phyloP scores from a whole-genome alignment of 192 early-diverging fungal genomes.

The Backusella mclennaniae region DNA sequence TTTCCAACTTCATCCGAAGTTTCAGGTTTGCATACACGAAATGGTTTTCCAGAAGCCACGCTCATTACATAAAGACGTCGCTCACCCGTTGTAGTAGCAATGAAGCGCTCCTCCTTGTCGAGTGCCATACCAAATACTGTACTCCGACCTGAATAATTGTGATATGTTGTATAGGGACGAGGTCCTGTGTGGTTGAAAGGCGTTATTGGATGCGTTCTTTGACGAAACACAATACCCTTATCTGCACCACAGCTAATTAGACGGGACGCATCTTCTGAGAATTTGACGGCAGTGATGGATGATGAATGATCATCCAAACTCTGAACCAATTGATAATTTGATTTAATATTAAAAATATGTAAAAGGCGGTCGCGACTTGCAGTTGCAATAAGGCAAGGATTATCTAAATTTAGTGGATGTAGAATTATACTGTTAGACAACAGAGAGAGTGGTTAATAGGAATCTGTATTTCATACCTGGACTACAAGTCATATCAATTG shows the following conservation, averaged over 20 bases:
- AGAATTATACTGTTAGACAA: neutral
- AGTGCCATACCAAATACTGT: constrained; percentile 75
- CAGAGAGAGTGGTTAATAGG: neutral
- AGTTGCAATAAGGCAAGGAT: constrained; percentile 62
- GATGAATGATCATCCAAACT: constrained; percentile 87
- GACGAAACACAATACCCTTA: constrained; percentile 77
- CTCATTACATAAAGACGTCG: constrained; percentile 60
- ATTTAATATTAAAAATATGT: constrained; percentile 69
- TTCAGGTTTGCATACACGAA: constrained; percentile 59
- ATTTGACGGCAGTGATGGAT: constrained; percentile 72
- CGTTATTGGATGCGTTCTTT: constrained; percentile 20
- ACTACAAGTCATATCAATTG: constrained; percentile 65
- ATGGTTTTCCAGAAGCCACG: constrained; percentile 67
- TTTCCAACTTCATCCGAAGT: constrained; percentile 39
- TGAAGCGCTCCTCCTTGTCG: constrained; percentile 49
- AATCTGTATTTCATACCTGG: neutral
- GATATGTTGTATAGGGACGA: constrained; percentile 51
- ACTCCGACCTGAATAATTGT: constrained; percentile 64
- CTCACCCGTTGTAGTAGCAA: constrained; percentile 69
- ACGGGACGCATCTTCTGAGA: constrained; percentile 58
- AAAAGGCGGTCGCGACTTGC: constrained; percentile 74
- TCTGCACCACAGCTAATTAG: constrained; percentile 81
- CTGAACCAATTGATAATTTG: constrained; percentile 64
- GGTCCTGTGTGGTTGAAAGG: constrained; percentile 26
- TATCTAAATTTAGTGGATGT: constrained; percentile 9